Percentiles rank a stretch among this genome's conserved stretches.
Conservation (phyloP, 768 basidiomycete genomes). For the Asterophora parasitica region DNA sequence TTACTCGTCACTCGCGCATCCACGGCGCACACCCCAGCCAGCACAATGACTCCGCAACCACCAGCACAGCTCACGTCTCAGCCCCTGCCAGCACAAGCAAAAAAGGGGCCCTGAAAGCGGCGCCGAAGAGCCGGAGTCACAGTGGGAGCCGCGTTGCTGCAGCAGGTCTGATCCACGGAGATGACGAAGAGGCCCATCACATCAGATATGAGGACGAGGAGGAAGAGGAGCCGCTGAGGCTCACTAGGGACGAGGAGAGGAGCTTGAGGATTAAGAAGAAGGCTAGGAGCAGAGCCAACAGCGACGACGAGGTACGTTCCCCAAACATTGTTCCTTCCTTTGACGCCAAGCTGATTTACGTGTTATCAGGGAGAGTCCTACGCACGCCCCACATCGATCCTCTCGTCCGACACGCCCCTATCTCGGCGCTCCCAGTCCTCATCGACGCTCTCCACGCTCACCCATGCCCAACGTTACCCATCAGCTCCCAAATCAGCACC, state of each 20-base stretch:
- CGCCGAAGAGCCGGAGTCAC: conserved; percentile 2
- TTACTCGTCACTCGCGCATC: conserved; percentile 93
- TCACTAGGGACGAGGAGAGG: conserved; percentile 5
- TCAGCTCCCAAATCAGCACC: too few species aligned
- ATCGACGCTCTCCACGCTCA: conserved; percentile 21
- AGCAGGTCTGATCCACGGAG: neutral
- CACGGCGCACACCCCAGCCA: conserved; percentile 55
- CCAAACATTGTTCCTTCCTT: conserved; percentile 5
- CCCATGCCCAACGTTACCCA: conserved; percentile 17
- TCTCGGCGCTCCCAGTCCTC: conserved; percentile 28
- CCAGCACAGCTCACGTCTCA: conserved; percentile 3
- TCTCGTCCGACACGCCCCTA: conserved; percentile 40
- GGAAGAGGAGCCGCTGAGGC: neutral
- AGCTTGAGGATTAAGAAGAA: conserved; percentile 60
- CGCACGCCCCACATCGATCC: conserved; percentile 49
- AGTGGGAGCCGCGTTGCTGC: conserved; percentile 3
- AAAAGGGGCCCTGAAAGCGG: conserved; percentile 6
- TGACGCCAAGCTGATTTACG: conserved; percentile 5
- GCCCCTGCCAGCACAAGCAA: conserved; percentile 7
- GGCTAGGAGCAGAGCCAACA: conserved; percentile 72
- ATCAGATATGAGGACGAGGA: conserved; percentile 7
- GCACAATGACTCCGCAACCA: conserved; percentile 22
- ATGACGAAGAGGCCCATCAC: conserved; percentile 6
- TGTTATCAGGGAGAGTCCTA: conserved; percentile 46
- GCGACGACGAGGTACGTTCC: conserved; percentile 74